Evolutionary conservation across 768 basidiomycete genomes (phyloP), one percentile per base, ranked within the genome.

Genomic region (Hemileccinum impolitum): DNA sequence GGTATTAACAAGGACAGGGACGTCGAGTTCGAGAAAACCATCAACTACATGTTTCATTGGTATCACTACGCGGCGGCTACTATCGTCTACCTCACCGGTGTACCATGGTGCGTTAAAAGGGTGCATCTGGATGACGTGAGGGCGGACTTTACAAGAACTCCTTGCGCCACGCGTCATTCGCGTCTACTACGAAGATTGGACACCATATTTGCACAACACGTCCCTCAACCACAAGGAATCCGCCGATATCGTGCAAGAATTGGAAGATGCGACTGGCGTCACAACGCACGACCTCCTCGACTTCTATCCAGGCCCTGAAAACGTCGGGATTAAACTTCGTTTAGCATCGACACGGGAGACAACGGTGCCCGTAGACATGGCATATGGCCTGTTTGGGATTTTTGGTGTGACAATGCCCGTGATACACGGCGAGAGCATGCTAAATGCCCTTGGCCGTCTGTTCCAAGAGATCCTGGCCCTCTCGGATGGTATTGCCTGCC

Each of bases 81-180:
- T 18, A 28, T 61, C 6, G 57, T 61, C 34, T 55, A 59, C 34
- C 60, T 61, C 19, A 25, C 23, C 2, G 52, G 36, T 3, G 50
- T 62, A 30, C 50, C 55, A 12, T 19, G 59, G 53, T 10, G 48
- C 42, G 32, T 18, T 61, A 1, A 48, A 43, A 17, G 4, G n/a
- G 23, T 58, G 60, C 3, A 3, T 46, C 18, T 61, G 60, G 60
- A 53, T 61, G 54, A 52, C 7, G 7, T 57, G 60, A 4, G 57
- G 60, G 32, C 62, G 60, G 60, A 61, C 60, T 3, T 25, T 61
- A 4, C 60, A 61, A 19, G 60, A 61, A 21, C 53, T 61, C 8
- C 56, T 62, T 17, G 56, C 60, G 1, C 60, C 60, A 14, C 53
- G 43, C 3, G 7, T 56, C 45, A 48, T 61, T 35, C 51, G 59